phyloP scores from a whole-genome alignment of 2,329 filamentous ascomycete genomes.

The Cladosporium sp. region DNA sequence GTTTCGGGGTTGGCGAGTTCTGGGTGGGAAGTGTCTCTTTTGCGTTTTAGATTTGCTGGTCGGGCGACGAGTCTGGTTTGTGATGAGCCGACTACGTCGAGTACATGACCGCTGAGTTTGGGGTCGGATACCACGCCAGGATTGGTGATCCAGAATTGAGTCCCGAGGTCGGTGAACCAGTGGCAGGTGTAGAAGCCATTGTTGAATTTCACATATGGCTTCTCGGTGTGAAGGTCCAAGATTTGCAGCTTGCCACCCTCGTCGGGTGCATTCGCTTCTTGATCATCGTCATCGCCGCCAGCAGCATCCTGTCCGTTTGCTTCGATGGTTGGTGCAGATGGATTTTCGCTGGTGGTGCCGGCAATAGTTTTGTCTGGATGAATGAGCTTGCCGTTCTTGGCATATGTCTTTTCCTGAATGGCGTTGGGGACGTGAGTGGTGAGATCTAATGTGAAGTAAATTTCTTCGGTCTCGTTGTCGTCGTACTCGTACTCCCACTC shows the following conservation, averaged over 20 bases:
- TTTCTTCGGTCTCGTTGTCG: slow-evolving; percentile 53
- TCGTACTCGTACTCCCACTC: slow-evolving; percentile 61
- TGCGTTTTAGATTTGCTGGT: slow-evolving; percentile 46
- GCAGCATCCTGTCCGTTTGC: neutral
- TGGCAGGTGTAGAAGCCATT: slow-evolving; percentile 72
- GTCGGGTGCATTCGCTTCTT: slow-evolving; percentile 12
- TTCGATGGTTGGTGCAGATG: neutral
- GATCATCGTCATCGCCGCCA: neutral
- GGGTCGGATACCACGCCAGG: slow-evolving; percentile 39
- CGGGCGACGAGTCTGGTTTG: slow-evolving; percentile 65
- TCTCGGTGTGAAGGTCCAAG: slow-evolving; percentile 70
- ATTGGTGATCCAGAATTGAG: slow-evolving; percentile 58
- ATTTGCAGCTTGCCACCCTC: slow-evolving; percentile 60
- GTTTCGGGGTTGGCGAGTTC: slow-evolving; percentile 13
- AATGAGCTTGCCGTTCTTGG: slow-evolving; percentile 11
- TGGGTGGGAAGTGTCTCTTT: slow-evolving; percentile 20
- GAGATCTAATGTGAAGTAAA: slow-evolving; percentile 58
- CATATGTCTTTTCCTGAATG: slow-evolving; percentile 14
- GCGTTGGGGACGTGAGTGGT: slow-evolving; percentile 36
- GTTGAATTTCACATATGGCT: slow-evolving; percentile 75
- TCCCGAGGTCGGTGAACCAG: slow-evolving; percentile 81
- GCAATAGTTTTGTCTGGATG: neutral
- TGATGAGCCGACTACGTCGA: slow-evolving; percentile 69
- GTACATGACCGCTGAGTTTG: slow-evolving; percentile 50
- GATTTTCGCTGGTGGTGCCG: neutral